Evolutionary conservation across 176 grass and related monocot species (phyloP).

Genomic region (Oryza nivara): DNA sequence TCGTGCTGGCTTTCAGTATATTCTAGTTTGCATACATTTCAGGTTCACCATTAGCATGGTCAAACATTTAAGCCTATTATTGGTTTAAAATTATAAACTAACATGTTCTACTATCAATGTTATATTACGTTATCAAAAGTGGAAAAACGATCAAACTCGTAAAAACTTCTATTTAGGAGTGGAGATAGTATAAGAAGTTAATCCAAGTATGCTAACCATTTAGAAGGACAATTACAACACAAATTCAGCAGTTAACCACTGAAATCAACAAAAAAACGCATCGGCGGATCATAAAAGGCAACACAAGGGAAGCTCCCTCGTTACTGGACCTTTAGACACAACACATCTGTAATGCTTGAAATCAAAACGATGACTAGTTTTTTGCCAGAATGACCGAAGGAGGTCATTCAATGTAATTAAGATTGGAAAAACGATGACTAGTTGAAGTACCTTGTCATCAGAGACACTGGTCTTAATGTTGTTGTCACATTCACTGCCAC

Average conservation of each 20-base stretch:
- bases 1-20: background rate
- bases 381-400: too few species aligned
- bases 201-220: slow-evolving; percentile 5
- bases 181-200: background rate
- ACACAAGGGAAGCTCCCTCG: slow-evolving; percentile 21
- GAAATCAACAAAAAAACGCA: slow-evolving; percentile 12
- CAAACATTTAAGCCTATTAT: background rate
- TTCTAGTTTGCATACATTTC: background rate
- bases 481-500: slow-evolving; percentile 56
- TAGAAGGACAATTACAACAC: background rate
- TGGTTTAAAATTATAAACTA: background rate
- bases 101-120: background rate
- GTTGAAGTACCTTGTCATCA: slow-evolving; percentile 64
- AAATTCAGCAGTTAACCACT: background rate
- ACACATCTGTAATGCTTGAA: slow-evolving; percentile 32
- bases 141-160: background rate
- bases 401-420: too few species aligned
- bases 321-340: slow-evolving; percentile 16
- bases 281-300: slow-evolving; percentile 22
- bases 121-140: background rate
- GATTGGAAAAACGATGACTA: slow-evolving; percentile 1
- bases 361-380: slow-evolving; percentile 34
- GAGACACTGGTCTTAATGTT: slow-evolving; percentile 44
- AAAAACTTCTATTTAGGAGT: background rate
- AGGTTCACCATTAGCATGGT: background rate